A percentile compares a stretch with the other conserved stretches of the same genome.
These are phyloP conservation scores for Psilocybe azurescens DNA, from an alignment of 768 basidiomycete species.

Conservation along the genomic window DNA sequence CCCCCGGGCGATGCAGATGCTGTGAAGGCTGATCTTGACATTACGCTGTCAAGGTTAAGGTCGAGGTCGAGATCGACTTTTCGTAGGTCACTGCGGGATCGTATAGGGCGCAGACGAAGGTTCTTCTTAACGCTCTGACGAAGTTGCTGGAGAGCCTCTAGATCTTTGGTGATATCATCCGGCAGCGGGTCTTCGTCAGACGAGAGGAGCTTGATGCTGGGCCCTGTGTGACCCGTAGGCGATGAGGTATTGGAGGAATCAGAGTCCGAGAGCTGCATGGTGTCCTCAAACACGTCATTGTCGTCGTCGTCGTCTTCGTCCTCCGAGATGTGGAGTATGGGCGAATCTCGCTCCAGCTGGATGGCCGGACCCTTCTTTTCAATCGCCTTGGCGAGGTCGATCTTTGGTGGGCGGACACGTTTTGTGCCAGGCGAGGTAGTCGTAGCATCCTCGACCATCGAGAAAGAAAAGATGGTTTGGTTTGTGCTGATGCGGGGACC, in stretches of 20 bases:
- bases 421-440: slow-evolving; percentile 29
- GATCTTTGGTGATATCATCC: slow-evolving; percentile 72
- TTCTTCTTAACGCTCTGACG: slow-evolving; percentile 78
- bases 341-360: slow-evolving; percentile 40
- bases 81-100: slow-evolving; percentile 57
- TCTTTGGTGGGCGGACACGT: slow-evolving; percentile 56
- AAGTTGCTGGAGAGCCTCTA: slow-evolving; percentile 70
- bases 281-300: slow-evolving; percentile 44
- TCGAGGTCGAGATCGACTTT: slow-evolving; percentile 41
- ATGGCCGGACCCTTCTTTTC: slow-evolving; percentile 39
- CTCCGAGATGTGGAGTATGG: slow-evolving; percentile 27
- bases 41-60: no score
- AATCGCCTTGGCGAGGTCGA: slow-evolving; percentile 45
- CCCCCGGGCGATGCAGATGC: slow-evolving; percentile 18
- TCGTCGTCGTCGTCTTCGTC: slow-evolving; percentile 29
- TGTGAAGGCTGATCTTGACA: slow-evolving; percentile 29
- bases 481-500: neutral
- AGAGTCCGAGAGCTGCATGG: slow-evolving; percentile 44
- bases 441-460: slow-evolving; percentile 6
- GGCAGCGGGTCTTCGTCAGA: slow-evolving; percentile 37
- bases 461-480: neutral
- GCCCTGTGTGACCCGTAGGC: slow-evolving; percentile 31
- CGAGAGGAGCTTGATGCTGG: slow-evolving; percentile 34
- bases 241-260: slow-evolving; percentile 37
- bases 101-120: slow-evolving; percentile 78